Conservation (phyloP, 129 eudicot genomes). For the Pittosporum tobira region DNA sequence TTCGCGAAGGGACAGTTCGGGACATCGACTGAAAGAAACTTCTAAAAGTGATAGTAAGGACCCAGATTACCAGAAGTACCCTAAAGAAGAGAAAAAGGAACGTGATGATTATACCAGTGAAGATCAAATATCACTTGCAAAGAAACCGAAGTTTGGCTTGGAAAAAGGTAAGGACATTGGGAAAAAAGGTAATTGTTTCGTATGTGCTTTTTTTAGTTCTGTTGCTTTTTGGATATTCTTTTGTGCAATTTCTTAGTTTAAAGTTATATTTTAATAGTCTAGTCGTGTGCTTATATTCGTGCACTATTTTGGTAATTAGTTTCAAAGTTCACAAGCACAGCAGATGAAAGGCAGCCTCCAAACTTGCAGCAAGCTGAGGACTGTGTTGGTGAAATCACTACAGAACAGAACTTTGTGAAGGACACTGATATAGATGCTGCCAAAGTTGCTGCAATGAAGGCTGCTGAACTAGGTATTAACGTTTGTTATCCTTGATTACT, state of each 20-base stretch:
- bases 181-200: conserved; percentile 31
- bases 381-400: conserved; percentile 21
- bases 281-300: background rate
- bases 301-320: background rate
- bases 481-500: background rate
- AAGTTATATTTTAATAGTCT: background rate
- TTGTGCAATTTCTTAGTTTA: background rate
- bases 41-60: conserved; percentile 38
- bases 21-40: conserved; percentile 36
- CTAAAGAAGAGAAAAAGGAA: conserved; percentile 42
- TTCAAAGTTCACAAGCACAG: conserved; percentile 17
- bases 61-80: conserved; percentile 29
- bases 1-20: conserved; percentile 33
- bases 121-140: conserved; percentile 26
- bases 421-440: conserved; percentile 92
- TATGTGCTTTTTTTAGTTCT: background rate
- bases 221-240: background rate
- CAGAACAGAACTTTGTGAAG: conserved; percentile 48
- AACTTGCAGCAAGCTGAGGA: conserved; percentile 37
- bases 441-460: conserved; percentile 90
- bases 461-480: conserved; percentile 81
- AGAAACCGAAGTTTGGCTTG: conserved; percentile 48
- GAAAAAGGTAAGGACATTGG: conserved; percentile 23
- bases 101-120: conserved; percentile 22
- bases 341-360: conserved; percentile 30